A percentile compares a stretch with the other conserved stretches of the same genome.
These are phyloP conservation scores for Magnaporthales sp. DNA, from an alignment of 2,329 filamentous ascomycete species.

Conservation along the genomic window DNA sequence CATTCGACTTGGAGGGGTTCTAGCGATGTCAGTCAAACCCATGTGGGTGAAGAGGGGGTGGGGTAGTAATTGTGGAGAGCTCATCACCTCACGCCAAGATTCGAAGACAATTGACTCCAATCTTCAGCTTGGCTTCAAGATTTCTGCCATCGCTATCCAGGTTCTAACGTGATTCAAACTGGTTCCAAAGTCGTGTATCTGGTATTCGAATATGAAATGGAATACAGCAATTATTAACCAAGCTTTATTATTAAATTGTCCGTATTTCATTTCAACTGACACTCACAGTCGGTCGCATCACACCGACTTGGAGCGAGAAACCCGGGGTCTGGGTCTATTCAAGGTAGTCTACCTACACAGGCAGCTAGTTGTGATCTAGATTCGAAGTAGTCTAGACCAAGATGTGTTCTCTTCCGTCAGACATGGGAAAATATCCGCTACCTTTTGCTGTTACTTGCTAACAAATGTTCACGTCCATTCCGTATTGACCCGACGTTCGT, in stretches of 20 bases:
- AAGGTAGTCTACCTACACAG: background rate
- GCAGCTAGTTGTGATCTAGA: background rate
- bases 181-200: too few species aligned
- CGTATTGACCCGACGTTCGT: background rate
- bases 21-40: background rate
- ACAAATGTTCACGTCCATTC: background rate
- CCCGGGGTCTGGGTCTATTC: too few species aligned
- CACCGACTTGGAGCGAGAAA: background rate
- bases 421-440: background rate
- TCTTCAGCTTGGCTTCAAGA: too few species aligned
- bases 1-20: background rate
- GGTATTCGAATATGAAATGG: too few species aligned
- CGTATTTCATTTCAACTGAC: too few species aligned
- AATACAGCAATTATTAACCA: too few species aligned
- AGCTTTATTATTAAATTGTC: too few species aligned
- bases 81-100: background rate
- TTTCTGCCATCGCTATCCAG: too few species aligned
- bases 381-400: background rate
- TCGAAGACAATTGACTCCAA: background rate
- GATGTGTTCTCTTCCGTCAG: background rate
- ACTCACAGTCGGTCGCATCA: background rate
- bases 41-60: background rate
- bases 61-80: background rate
- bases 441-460: background rate
- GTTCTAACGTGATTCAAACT: too few species aligned